Percentiles rank a stretch among this genome's conserved stretches.
phyloP scores from a whole-genome alignment of 345 rosid species.

The Theobroma cacao region DNA sequence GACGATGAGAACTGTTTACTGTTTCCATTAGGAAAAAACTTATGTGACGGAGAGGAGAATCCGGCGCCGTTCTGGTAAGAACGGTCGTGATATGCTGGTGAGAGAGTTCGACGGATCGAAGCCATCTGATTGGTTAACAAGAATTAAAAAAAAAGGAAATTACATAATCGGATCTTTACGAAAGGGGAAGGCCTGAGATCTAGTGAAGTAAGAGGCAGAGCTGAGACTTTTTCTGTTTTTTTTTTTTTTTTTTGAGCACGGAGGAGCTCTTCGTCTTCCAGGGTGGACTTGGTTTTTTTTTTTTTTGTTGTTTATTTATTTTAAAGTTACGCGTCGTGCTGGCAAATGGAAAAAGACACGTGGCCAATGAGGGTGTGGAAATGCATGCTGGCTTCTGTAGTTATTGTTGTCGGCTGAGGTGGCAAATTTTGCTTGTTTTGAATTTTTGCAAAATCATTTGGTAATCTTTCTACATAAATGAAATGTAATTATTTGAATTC shows the following conservation, averaged over 20 bases:
- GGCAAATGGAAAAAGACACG: background rate
- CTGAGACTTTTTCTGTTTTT: background rate
- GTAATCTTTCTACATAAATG: background rate
- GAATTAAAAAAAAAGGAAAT: background rate
- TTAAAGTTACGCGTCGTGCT: background rate
- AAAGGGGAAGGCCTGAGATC: background rate
- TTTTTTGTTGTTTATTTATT: background rate
- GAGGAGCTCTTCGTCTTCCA: background rate
- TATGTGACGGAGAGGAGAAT: slow-evolving; percentile 30
- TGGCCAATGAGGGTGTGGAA: background rate
- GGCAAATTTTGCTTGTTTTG: background rate
- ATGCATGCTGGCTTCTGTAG: background rate
- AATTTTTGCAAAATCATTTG: background rate
- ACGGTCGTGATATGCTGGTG: slow-evolving; percentile 71
- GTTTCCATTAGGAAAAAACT: slow-evolving; percentile 34
- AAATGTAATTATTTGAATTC: background rate
- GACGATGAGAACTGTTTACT: slow-evolving; percentile 39
- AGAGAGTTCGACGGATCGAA: slow-evolving; percentile 86
- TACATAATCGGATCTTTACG: background rate
- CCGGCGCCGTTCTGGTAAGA: slow-evolving; percentile 46
- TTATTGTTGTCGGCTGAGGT: background rate
- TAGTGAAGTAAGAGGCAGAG: background rate
- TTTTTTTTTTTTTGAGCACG: background rate
- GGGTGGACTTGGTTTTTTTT: background rate
- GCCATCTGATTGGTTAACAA: slow-evolving; percentile 34